Conservation (phyloP, 345 rosid species). For the Eutrema heterophyllum region DNA sequence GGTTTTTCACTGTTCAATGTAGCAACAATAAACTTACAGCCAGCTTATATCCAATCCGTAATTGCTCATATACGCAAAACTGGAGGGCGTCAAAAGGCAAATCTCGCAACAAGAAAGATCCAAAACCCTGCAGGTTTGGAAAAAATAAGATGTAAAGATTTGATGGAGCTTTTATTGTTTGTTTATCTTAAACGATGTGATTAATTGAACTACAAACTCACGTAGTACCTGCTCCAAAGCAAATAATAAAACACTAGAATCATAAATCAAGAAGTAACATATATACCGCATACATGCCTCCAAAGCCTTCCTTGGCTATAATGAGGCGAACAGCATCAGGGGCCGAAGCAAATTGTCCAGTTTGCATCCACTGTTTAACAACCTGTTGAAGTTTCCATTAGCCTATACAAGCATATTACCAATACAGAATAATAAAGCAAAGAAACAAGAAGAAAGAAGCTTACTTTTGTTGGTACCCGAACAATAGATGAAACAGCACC, state of each 20-base stretch:
- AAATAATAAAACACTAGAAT: not conserved
- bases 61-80: constrained; percentile 90
- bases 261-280: constrained; percentile 12
- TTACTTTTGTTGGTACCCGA: constrained; percentile 77
- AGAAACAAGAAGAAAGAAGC: not conserved
- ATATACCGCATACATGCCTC: constrained; percentile 68
- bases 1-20: not conserved
- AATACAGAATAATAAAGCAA: not conserved
- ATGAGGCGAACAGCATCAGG: constrained; percentile 61
- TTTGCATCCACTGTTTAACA: constrained; percentile 73
- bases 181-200: not conserved
- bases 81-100: constrained; percentile 93
- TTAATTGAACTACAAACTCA: not conserved
- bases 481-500: constrained; percentile 75
- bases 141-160: not conserved
- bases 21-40: constrained; percentile 48
- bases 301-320: constrained; percentile 53
- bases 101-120: constrained; percentile 84
- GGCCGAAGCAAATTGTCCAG: constrained; percentile 67
- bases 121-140: constrained; percentile 60
- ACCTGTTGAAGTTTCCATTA: constrained; percentile 40
- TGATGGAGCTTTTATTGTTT: not conserved
- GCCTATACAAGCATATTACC: not conserved
- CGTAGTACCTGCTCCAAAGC: not conserved
- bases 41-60: constrained; percentile 69